A percentile compares a stretch with the other conserved stretches of the same genome.
phyloP scores from a whole-genome alignment of 139 green algal species.

The Coelastrella sp. region DNA sequence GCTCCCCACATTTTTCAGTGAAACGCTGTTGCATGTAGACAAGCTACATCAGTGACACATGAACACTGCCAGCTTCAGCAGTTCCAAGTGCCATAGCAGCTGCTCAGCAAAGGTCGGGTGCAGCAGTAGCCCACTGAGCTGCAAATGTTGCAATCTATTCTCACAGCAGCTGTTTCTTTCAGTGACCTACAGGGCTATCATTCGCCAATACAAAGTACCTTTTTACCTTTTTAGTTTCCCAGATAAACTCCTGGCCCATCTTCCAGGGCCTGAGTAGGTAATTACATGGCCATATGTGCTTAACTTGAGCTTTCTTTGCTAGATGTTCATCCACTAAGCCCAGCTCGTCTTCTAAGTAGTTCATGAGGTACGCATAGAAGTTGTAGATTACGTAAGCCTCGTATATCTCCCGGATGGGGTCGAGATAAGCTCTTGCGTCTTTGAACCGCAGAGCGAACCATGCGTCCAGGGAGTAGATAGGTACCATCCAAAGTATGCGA shows the following conservation, averaged over 20 bases:
- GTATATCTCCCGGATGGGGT: slow-evolving; percentile 93
- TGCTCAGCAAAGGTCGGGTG: too few relatives aligned
- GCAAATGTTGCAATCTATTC: background rate
- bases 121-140: too few relatives aligned
- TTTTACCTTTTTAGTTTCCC: slow-evolving; percentile 68
- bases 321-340: slow-evolving; percentile 81
- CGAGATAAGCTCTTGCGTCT: slow-evolving; percentile 76
- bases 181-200: background rate
- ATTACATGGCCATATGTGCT: slow-evolving; percentile 78
- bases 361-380: slow-evolving; percentile 95
- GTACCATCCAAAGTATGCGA: slow-evolving; percentile 94
- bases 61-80: background rate
- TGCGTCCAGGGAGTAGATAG: slow-evolving; percentile 91
- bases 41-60: background rate
- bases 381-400: slow-evolving; percentile 97
- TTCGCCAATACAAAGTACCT: background rate
- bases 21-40: background rate
- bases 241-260: slow-evolving; percentile 67
- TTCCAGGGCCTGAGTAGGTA: slow-evolving; percentile 51
- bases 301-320: slow-evolving; percentile 64
- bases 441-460: slow-evolving; percentile 91
- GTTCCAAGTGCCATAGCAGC: background rate
- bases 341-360: slow-evolving; percentile 86
- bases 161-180: background rate
- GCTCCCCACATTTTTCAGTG: too few relatives aligned